A percentile compares a stretch with the other conserved stretches of the same genome.
phyloP scores from a whole-genome alignment of 129 eudicot species.

The Saussurea involucrata region DNA sequence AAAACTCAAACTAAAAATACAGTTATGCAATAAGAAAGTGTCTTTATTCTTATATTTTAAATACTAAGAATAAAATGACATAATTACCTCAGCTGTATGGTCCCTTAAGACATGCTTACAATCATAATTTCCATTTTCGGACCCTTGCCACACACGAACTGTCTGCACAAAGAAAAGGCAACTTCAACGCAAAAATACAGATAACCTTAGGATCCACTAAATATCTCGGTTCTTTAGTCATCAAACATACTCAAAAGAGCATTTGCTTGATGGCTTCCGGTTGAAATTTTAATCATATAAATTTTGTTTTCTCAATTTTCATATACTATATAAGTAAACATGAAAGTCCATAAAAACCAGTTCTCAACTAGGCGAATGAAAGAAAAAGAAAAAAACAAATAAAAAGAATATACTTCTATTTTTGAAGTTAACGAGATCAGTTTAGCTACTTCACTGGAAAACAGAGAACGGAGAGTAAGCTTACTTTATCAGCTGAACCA shows the following conservation, averaged over 20 bases:
- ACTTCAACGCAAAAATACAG: neutral
- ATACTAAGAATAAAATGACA: neutral
- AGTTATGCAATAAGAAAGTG: neutral
- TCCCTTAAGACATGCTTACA: slow-evolving; percentile 77
- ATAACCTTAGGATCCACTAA: slow-evolving; percentile 1
- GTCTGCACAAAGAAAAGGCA: slow-evolving; percentile 51
- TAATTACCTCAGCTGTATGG: slow-evolving; percentile 90
- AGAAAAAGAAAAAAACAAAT: neutral
- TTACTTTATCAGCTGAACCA: slow-evolving; percentile 93
- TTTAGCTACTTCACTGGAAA: neutral
- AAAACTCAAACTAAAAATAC: neutral
- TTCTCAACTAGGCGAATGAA: neutral
- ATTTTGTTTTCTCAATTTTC: neutral
- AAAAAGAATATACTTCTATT: neutral
- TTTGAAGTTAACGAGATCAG: neutral
- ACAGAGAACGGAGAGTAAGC: neutral
- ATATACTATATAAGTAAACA: neutral
- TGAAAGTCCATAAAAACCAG: neutral
- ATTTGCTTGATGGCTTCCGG: slow-evolving; percentile 2
- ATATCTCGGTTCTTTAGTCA: neutral
- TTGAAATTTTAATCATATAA: neutral
- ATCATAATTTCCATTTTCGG: slow-evolving; percentile 78
- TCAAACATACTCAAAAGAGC: slow-evolving; percentile 3
- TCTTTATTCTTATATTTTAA: neutral
- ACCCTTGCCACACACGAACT: slow-evolving; percentile 87